These are phyloP conservation scores for Cinchona pubescens DNA, from an alignment of 257 asterid species.

Conservation along the genomic window DNA sequence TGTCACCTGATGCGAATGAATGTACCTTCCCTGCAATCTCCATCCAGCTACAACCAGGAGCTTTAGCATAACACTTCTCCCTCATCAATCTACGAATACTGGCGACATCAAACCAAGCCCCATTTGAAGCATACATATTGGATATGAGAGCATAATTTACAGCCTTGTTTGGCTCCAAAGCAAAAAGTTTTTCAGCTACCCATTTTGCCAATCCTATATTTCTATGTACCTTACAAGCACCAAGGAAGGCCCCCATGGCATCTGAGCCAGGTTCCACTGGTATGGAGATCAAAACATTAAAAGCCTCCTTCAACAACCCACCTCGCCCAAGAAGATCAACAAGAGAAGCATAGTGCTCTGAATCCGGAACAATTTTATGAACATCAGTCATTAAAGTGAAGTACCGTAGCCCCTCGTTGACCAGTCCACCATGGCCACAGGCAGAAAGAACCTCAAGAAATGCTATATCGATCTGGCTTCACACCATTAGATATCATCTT, in stretches of 20 bases:
- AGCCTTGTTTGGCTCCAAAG: conserved; percentile 29
- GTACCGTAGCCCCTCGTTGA: conserved; percentile 34
- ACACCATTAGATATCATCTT: conserved; percentile 27
- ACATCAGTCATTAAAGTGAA: conserved; percentile 26
- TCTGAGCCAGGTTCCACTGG: conserved; percentile 22
- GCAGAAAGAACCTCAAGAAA: conserved; percentile 41
- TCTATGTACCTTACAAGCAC: conserved; percentile 33
- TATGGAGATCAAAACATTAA: conserved; percentile 23
- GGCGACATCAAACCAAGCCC: conserved; percentile 33
- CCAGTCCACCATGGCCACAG: conserved; percentile 37
- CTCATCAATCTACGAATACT: conserved; percentile 22
- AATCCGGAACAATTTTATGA: conserved; percentile 27
- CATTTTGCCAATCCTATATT: conserved; percentile 27
- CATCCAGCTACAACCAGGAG: conserved; percentile 37
- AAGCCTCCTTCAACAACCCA: conserved; percentile 37
- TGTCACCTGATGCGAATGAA: conserved; percentile 20
- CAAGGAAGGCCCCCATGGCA: conserved; percentile 35
- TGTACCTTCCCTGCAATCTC: conserved; percentile 19
- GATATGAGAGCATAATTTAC: conserved; percentile 30
- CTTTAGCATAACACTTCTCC: conserved; percentile 14
- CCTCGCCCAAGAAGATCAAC: conserved; percentile 35
- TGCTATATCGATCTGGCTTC: conserved; percentile 32
- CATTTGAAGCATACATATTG: conserved; percentile 26
- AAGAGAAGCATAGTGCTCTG: conserved; percentile 33
- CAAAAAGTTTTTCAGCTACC: conserved; percentile 29